Evolutionary conservation across 495 filamentous ascomycete genomes (phyloP).

Genomic region (Aspergillus bridgeri): DNA sequence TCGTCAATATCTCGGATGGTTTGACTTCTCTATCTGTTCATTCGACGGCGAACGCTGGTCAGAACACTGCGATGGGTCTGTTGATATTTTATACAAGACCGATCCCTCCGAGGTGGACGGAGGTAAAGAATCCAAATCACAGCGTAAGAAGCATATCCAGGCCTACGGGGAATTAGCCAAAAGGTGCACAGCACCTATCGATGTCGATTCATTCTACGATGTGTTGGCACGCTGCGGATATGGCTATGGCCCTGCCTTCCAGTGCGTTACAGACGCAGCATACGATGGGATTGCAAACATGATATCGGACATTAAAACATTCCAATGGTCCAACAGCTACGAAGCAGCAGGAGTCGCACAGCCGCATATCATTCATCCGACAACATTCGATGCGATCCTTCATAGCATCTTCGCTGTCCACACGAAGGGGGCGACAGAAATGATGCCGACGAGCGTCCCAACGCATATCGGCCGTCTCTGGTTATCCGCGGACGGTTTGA

Average conservation of each 20-base stretch:
- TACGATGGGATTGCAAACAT: too few relatives aligned
- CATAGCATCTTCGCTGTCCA: too few relatives aligned
- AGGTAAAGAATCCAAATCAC: not conserved
- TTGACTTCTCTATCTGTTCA: conserved; percentile 19
- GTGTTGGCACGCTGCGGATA: not conserved
- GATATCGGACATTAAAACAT: too few relatives aligned
- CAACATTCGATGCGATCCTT: too few relatives aligned
- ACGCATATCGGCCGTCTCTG: too few relatives aligned
- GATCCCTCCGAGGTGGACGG: not conserved
- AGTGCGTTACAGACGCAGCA: too few relatives aligned
- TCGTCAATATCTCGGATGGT: conserved; percentile 7
- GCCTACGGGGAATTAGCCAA: not conserved
- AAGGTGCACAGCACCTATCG: not conserved
- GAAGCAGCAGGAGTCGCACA: too few relatives aligned
- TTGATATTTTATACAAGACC: conserved; percentile 20
- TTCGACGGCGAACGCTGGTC: conserved; percentile 12
- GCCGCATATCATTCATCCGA: too few relatives aligned
- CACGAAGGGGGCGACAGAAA: too few relatives aligned
- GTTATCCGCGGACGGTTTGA: too few relatives aligned
- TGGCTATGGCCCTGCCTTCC: not conserved
- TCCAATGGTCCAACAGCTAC: too few relatives aligned
- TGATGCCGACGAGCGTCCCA: too few relatives aligned
- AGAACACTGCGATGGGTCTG: conserved; percentile 19
- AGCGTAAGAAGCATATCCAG: not conserved
- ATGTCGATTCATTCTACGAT: not conserved